Conservation (phyloP, 2,329 filamentous ascomycete species). For the Mollisiaceae sp. region DNA sequence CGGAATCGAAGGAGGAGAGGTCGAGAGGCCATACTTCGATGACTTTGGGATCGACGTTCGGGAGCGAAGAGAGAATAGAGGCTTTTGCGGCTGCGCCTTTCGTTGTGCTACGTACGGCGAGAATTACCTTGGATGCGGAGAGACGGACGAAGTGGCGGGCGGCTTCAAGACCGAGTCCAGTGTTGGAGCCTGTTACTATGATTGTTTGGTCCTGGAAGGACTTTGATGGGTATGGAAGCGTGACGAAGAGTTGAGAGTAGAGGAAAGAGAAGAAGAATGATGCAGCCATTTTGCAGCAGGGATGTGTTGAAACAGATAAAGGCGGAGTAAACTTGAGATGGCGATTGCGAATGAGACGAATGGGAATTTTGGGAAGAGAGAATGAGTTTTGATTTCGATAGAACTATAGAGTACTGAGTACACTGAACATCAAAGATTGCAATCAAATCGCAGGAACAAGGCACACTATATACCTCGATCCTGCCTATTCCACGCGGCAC, state of each 20-base stretch:
- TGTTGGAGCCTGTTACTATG: conserved; percentile 50
- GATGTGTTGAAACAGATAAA: too few relatives aligned
- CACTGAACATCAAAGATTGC: too few relatives aligned
- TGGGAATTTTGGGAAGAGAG: too few relatives aligned
- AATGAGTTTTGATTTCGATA: too few relatives aligned
- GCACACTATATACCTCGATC: not conserved
- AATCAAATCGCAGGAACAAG: not conserved
- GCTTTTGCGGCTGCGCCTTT: conserved; percentile 45
- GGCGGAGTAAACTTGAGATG: too few relatives aligned
- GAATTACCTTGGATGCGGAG: conserved; percentile 45
- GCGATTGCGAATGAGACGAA: too few relatives aligned
- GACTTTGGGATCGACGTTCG: conserved; percentile 19
- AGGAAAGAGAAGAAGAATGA: conserved; percentile 18
- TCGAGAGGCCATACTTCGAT: conserved; percentile 36
- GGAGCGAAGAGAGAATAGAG: conserved; percentile 35
- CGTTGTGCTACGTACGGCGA: conserved; percentile 47
- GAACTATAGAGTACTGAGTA: too few relatives aligned
- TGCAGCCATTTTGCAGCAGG: too few relatives aligned
- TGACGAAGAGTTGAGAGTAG: conserved; percentile 29
- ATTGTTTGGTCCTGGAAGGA: conserved; percentile 39
- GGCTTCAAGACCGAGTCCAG: conserved; percentile 49
- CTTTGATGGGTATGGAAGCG: conserved; percentile 17
- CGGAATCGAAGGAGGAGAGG: conserved; percentile 25
- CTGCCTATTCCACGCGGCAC: not conserved
- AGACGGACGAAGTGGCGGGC: conserved; percentile 41